Base-by-base conservation (phyloP, 2,329 filamentous ascomycete genomes). In the Pseudogymnoascus sp. region DNA sequence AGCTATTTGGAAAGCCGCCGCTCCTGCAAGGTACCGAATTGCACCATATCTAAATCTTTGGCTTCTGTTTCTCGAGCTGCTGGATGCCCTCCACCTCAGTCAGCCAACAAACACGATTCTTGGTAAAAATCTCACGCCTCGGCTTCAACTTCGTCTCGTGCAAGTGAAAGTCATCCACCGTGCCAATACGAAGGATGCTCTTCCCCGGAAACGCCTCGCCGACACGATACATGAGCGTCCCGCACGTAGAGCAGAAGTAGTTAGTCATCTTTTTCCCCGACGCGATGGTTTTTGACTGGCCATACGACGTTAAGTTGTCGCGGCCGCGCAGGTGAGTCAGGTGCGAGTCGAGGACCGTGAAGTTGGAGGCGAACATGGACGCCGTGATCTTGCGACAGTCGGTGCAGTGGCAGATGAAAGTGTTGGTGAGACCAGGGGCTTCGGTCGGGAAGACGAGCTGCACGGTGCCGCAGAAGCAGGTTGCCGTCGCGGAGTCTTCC, bases 381-480 rank as follows among this genome's bases (percentile, higher is more conserved):
- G 83, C 82, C 0, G 83, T 86, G 65, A 88, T 77, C 68, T 88
- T 88, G 68, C 77, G 83, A 72, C 83, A 87, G 73, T 88, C 84
- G 35, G 74, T 71, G 71, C 84, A 88, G 75, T 87, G 77, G 74
- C 84, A 88, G 67, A 86, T 68, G 68, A 86, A 86, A 4, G 76
- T 79, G 64, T 74, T 72, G 17, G 81, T 65, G 0, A 86, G 70
- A 9, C 77, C 79, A 0, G 77, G 76, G 0, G 72, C 77, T 65
- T 78, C 67, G 17, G 74, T 79, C 1, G 82, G 79, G 62, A 86
- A 80, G 50, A 75, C 69, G 1, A 85, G 71, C 64, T 85, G 82
- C 0, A 86, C 80, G 7, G 78, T 73, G 19, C 83, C 83, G 65
- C 83, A 86, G 68, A 79, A 83, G 68, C 83, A 87, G 0, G 83